These are phyloP conservation scores for Naganishia vaughanmartiniae DNA, from an alignment of 768 basidiomycete genomes.

Conservation along the genomic window DNA sequence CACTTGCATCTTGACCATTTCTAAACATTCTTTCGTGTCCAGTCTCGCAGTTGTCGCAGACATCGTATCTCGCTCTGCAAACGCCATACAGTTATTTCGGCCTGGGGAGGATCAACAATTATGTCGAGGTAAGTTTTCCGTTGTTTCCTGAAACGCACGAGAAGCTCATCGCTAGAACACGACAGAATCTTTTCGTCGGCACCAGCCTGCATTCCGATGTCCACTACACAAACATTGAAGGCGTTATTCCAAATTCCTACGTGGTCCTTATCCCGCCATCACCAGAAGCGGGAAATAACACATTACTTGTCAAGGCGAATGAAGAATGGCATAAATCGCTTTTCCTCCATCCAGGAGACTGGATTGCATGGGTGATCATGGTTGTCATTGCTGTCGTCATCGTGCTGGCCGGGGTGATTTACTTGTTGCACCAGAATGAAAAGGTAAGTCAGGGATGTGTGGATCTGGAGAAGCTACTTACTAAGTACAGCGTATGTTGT, in stretches of 20 bases:
- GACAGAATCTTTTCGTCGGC: conserved; percentile 83
- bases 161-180: neutral
- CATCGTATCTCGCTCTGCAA: conserved; percentile 82
- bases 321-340: conserved; percentile 77
- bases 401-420: conserved; percentile 74
- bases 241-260: conserved; percentile 94
- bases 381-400: conserved; percentile 73
- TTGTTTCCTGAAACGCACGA: neutral
- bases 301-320: conserved; percentile 29
- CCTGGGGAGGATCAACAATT: conserved; percentile 95
- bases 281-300: conserved; percentile 58
- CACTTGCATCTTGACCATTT: conserved; percentile 20
- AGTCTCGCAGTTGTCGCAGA: conserved; percentile 92
- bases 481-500: neutral
- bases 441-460: conserved; percentile 62
- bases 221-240: conserved; percentile 90
- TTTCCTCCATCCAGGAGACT: conserved; percentile 88
- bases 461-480: too few species aligned
- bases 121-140: conserved; percentile 66
- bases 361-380: conserved; percentile 96
- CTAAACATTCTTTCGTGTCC: neutral
- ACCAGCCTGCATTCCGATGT: conserved; percentile 69
- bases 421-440: conserved; percentile 84
- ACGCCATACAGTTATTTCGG: conserved; percentile 96
- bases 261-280: conserved; percentile 80